Conservation (phyloP, 306 rosid species). For the Gastrolobium villosum region DNA sequence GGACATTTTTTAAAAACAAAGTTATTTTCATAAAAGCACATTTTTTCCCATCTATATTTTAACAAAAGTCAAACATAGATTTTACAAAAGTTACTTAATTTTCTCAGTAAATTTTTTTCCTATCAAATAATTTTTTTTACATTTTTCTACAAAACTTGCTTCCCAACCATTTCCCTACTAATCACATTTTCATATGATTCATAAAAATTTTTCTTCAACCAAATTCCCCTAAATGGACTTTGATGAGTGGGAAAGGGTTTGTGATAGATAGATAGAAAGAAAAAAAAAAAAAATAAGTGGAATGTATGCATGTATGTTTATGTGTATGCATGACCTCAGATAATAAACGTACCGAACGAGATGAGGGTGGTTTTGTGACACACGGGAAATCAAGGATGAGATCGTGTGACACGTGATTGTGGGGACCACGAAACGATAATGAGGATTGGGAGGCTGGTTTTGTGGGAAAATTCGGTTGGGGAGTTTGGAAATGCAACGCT, state of each 20-base stretch:
- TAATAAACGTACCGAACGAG: neutral
- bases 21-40: too few species aligned
- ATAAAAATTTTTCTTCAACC: too few species aligned
- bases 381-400: conserved; percentile 26
- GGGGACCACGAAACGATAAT: conserved; percentile 45
- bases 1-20: too few species aligned
- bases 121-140: too few species aligned
- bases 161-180: too few species aligned
- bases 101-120: too few species aligned
- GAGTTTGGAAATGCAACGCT: conserved; percentile 43
- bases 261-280: neutral
- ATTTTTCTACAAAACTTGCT: too few species aligned
- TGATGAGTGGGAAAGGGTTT: neutral
- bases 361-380: conserved; percentile 39
- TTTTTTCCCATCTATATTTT: too few species aligned
- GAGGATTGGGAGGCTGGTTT: conserved; percentile 43
- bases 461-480: conserved; percentile 45
- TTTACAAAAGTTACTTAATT: too few species aligned
- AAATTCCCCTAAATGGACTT: neutral
- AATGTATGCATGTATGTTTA: neutral
- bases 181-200: too few species aligned
- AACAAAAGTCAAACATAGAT: too few species aligned
- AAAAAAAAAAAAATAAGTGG: neutral
- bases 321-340: conserved; percentile 28
- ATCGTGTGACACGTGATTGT: conserved; percentile 40